Conservation (phyloP, 2,329 filamentous ascomycete species). For the Endoconidiophora laricicola region DNA sequence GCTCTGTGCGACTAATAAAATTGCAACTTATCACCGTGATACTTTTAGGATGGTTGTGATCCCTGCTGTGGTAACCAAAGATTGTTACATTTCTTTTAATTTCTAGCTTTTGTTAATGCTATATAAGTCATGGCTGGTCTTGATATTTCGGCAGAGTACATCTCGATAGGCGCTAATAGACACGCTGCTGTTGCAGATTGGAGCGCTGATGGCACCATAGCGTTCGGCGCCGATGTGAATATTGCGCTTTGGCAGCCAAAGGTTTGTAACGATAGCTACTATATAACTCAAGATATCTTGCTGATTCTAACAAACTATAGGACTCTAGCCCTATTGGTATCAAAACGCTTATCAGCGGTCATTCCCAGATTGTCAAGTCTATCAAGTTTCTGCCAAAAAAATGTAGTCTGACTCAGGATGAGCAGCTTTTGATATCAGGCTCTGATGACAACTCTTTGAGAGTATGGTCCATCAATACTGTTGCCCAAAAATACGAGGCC, state of each 20-base stretch:
- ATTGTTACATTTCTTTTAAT: neutral
- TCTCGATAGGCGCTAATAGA: conserved; percentile 75
- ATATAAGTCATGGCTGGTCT: conserved; percentile 16
- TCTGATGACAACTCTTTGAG: conserved; percentile 64
- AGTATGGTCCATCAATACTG: conserved; percentile 38
- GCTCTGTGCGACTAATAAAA: conserved; percentile 12
- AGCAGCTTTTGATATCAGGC: conserved; percentile 47
- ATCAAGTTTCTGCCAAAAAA: conserved; percentile 53
- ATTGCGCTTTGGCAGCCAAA: conserved; percentile 74
- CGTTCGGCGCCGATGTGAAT: conserved; percentile 78
- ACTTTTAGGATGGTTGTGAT: neutral
- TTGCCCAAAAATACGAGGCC: conserved; percentile 21
- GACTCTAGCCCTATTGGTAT: conserved; percentile 37
- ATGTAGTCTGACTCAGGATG: conserved; percentile 26
- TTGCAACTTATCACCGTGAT: neutral
- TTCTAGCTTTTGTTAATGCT: neutral
- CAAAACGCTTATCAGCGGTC: conserved; percentile 51
- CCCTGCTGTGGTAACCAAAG: conserved; percentile 11
- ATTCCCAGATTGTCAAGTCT: conserved; percentile 65
- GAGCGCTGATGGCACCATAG: conserved; percentile 56
- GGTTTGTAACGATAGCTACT: conserved; percentile 31
- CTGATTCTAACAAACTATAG: conserved; percentile 17
- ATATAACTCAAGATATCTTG: neutral
- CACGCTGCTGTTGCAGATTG: conserved; percentile 85
- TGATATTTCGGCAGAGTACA: conserved; percentile 29